Evolutionary conservation across 768 basidiomycete species (phyloP).

Genomic region (Trametes cubensis): DNA sequence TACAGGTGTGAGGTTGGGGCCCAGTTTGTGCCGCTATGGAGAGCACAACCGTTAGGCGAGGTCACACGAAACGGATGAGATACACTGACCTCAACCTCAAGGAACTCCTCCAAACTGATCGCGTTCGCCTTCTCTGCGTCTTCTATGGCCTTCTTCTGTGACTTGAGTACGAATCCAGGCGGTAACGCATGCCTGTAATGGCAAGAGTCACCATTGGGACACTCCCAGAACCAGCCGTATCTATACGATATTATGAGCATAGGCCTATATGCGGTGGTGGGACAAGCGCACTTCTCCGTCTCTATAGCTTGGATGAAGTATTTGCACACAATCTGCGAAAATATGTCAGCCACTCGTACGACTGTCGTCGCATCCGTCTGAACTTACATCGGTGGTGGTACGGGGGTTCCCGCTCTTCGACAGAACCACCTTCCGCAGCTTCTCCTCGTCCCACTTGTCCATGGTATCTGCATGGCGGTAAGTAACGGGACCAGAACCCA

Average conservation of each 20-base stretch:
- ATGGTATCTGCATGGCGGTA: slow-evolving; percentile 72
- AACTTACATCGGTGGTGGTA: slow-evolving; percentile 84
- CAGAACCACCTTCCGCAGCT: slow-evolving; percentile 82
- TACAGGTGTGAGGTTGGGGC: slow-evolving; percentile 87
- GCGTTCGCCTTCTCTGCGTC: slow-evolving; percentile 87
- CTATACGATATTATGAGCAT: slow-evolving; percentile 33
- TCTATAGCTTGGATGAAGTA: slow-evolving; percentile 97
- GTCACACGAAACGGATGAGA: not conserved
- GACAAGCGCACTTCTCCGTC: slow-evolving; percentile 63
- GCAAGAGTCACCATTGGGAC: slow-evolving; percentile 86
- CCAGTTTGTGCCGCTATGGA: slow-evolving; percentile 88
- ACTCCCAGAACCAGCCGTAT: slow-evolving; percentile 97
- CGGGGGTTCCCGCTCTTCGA: slow-evolving; percentile 89
- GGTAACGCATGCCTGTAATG: slow-evolving; percentile 95
- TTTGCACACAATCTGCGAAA: slow-evolving; percentile 90
- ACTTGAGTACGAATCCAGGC: slow-evolving; percentile 93
- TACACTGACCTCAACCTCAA: slow-evolving; percentile 86
- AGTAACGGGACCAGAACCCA: not conserved
- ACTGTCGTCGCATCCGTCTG: not conserved
- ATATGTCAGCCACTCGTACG: not conserved
- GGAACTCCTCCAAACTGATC: slow-evolving; percentile 94
- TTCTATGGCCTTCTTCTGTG: slow-evolving; percentile 88
- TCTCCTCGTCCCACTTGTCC: slow-evolving; percentile 97
- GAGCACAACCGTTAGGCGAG: not conserved
- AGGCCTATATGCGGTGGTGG: too few relatives aligned